Base-by-base conservation (phyloP, 1,284 basidiomycete species). In the Boletus calvinii region DNA sequence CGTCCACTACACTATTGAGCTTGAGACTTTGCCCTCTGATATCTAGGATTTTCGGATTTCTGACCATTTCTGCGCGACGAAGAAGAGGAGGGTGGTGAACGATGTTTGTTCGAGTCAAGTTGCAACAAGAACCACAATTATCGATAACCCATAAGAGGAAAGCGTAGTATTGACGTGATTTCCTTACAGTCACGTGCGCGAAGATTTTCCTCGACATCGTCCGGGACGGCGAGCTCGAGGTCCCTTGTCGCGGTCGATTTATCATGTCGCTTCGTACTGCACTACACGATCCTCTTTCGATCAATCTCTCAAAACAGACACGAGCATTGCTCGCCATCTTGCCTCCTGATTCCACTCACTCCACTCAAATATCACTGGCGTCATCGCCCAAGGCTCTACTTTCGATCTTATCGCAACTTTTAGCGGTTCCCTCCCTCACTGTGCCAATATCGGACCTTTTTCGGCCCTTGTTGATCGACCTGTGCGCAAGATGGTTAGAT, bases 1-100 rank as follows among this genome's bases (percentile, higher is more conserved):
- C 87, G 1, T 98, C 92, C 8, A 78, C 84, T 38, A 80, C 77
- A 15, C 85, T 82, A 64, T 95, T 79, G 59, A 98, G 87, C 72
- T 94, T 98, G 56, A 98, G 79, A 49, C 59, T 45, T 52, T 54
- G 52, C 7, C 62, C 68, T 48, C 68, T 65, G 44, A 68, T 68
- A 31, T 72, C 69, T 22, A 68, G 40, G 5, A 64, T 56, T 29
- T 58, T 64, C 6, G 51, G n/a, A 18, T 61, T 38, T 47, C 12
- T 48, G 30, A 11, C 47, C 69, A 69, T 71, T 46, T 50, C 15
- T 48, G 48, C 32, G 43, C 15, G 37, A 52, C n/a, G 35, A 47
- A 22, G 15, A 30, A 10, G 31, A 22, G 9, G 46, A n/a, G 44
- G 13, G 12, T 26, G 29, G 13, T 13, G 35, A 20, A 17, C 10